phyloP scores from a whole-genome alignment of 441 rosid species.

The Jatropha podagrica region DNA sequence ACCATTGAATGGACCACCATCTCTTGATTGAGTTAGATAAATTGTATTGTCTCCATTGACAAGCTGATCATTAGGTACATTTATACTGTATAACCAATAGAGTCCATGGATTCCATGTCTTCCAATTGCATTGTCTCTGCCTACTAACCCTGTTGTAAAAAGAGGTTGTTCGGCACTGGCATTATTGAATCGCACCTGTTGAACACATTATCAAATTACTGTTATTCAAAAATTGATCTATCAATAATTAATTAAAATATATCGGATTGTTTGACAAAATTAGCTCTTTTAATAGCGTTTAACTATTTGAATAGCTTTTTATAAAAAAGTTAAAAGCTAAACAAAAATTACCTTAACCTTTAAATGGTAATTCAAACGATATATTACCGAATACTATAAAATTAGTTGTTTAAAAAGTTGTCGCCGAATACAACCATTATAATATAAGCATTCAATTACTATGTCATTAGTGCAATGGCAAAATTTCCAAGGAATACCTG shows the following conservation, averaged over 20 bases:
- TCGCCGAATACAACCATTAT: too few relatives aligned
- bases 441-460: too few relatives aligned
- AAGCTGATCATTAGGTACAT: conserved; percentile 30
- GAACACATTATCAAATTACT: background rate
- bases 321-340: too few relatives aligned
- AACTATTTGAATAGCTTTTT: too few relatives aligned
- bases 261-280: too few relatives aligned
- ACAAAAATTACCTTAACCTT: too few relatives aligned
- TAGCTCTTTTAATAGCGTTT: too few relatives aligned
- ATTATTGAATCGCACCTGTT: conserved; percentile 21
- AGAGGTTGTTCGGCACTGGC: conserved; percentile 25
- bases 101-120: conserved; percentile 64
- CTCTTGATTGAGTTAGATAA: conserved; percentile 69
- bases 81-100: conserved; percentile 42
- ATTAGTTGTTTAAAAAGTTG: too few relatives aligned
- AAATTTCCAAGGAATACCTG: conserved; percentile 35
- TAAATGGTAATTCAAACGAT: too few relatives aligned
- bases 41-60: conserved; percentile 41
- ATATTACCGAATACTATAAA: too few relatives aligned
- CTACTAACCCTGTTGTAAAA: conserved; percentile 50
- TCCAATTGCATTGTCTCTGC: conserved; percentile 58
- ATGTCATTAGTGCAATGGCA: too few relatives aligned
- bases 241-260: background rate
- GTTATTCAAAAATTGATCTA: background rate
- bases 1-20: conserved; percentile 61